Percentiles rank a stretch among this genome's conserved stretches.
phyloP scores from a whole-genome alignment of 441 rosid species.

The Populus tomentosa region DNA sequence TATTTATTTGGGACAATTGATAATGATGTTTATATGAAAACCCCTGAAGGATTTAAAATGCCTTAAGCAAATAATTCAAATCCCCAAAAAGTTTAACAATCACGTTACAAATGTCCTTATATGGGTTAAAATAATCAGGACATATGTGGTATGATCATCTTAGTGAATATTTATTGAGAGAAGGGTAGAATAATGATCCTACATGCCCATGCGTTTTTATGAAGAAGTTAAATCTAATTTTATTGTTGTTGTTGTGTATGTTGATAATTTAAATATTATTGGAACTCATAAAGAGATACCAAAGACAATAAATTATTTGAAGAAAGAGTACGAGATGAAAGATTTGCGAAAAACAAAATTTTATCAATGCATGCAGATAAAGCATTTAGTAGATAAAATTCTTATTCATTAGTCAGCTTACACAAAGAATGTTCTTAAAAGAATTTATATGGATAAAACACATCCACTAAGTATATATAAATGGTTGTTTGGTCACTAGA shows the following conservation, averaged over 20 bases:
- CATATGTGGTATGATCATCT: not conserved
- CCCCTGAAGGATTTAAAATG: not conserved
- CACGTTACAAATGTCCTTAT: not conserved
- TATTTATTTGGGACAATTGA: not conserved
- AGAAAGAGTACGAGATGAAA: not conserved
- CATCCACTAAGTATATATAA: too few species aligned
- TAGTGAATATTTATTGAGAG: too few species aligned
- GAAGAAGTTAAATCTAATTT: not conserved
- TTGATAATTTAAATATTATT: too few species aligned
- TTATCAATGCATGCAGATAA: too few species aligned
- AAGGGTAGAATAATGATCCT: not conserved
- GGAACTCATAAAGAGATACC: not conserved
- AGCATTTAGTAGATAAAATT: too few species aligned
- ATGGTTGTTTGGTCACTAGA: not conserved
- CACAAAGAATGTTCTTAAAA: not conserved
- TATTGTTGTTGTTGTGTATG: too few species aligned
- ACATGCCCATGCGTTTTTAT: not conserved
- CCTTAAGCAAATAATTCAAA: not conserved
- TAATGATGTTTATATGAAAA: not conserved
- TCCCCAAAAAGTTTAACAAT: not conserved
- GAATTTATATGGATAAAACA: not conserved
- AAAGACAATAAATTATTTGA: not conserved
- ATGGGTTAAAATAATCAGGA: not conserved
- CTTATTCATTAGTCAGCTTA: not conserved
- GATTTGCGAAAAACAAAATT: not conserved